Conservation (phyloP, 306 rosid species). For the Trifolium repens region DNA sequence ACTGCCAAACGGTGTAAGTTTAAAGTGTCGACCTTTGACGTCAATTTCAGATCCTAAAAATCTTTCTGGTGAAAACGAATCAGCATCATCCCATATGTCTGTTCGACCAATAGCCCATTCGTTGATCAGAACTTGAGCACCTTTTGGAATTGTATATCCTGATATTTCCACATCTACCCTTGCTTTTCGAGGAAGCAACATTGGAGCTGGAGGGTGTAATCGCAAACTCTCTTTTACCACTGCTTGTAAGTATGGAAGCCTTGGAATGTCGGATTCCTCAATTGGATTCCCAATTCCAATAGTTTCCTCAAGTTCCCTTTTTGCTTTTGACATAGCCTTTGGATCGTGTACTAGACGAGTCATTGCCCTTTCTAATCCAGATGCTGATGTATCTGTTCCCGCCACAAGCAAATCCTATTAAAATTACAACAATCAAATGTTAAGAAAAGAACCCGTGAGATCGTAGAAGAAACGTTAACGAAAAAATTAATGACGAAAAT, state of each 20-base stretch:
- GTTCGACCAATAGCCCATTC: not conserved
- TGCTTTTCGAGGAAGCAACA: conserved; percentile 59
- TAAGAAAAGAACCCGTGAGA: too few species aligned
- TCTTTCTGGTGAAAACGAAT: not conserved
- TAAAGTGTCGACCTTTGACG: not conserved
- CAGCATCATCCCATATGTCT: not conserved
- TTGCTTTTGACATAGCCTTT: conserved; percentile 46
- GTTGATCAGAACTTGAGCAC: not conserved
- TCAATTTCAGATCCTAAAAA: not conserved
- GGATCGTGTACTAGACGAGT: conserved; percentile 54
- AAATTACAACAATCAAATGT: not conserved
- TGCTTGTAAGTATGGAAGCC: conserved; percentile 63
- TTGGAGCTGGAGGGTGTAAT: conserved; percentile 49
- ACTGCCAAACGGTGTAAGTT: too few species aligned
- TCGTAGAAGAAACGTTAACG: too few species aligned
- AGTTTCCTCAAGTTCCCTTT: conserved; percentile 44
- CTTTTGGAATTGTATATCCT: not conserved
- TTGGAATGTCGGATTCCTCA: conserved; percentile 57
- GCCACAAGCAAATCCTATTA: conserved; percentile 58
- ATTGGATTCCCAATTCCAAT: conserved; percentile 57
- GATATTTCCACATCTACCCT: conserved; percentile 46
- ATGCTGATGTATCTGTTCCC: conserved; percentile 62
- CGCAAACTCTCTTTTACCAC: conserved; percentile 57
- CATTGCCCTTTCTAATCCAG: conserved; percentile 60
- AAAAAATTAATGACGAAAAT: too few species aligned